phyloP scores from a whole-genome alignment of 164 flowering plant genomes.

The Piper longum region DNA sequence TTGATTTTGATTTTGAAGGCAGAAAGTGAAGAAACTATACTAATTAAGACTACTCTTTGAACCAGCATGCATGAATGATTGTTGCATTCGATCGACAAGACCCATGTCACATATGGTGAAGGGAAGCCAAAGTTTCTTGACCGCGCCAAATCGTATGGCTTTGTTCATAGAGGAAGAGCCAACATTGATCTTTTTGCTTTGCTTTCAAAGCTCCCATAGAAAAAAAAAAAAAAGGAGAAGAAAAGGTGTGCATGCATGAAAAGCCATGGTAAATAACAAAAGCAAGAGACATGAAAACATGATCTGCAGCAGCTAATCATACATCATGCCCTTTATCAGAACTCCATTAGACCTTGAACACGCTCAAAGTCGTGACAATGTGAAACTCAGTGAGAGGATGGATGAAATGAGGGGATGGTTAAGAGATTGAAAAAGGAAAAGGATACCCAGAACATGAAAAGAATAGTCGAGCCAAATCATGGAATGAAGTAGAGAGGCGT shows the following conservation, averaged over 20 bases:
- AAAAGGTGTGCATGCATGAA: neutral
- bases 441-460: neutral
- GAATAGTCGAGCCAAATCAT: neutral
- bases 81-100: neutral
- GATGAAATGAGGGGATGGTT: neutral
- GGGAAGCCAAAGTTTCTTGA: conserved; percentile 1
- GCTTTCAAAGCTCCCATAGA: conserved; percentile 4
- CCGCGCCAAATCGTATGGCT: conserved; percentile 2
- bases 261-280: neutral
- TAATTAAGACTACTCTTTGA: neutral
- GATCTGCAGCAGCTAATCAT: too few relatives aligned
- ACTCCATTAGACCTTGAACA: too few relatives aligned
- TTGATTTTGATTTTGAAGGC: neutral
- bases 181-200: conserved; percentile 11
- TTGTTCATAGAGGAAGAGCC: conserved; percentile 9
- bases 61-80: neutral
- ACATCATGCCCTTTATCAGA: too few relatives aligned
- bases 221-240: neutral
- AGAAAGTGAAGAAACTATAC: neutral
- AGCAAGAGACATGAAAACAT: neutral
- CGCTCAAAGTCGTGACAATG: too few relatives aligned
- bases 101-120: neutral
- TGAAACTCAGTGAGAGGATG: too few relatives aligned
- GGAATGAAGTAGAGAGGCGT: neutral
- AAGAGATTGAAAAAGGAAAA: neutral